Conservation (phyloP, 768 basidiomycete genomes). For the Myochromella boudieri region DNA sequence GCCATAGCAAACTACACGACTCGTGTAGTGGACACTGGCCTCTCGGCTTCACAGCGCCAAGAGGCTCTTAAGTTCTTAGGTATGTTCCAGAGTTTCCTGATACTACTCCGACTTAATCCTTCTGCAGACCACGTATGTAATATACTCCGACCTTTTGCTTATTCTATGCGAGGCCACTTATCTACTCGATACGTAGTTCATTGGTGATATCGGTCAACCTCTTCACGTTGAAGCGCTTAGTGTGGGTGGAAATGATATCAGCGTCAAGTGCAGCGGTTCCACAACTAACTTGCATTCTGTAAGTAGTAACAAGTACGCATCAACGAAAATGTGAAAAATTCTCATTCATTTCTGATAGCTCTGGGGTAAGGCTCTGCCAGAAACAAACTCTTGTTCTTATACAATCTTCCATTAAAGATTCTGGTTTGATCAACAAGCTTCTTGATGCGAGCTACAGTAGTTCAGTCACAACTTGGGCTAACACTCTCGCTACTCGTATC, state of each 20-base stretch:
- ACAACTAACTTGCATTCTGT: constrained; percentile 46
- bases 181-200: constrained; percentile 37
- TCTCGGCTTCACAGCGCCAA: constrained; percentile 41
- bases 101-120: too few species aligned
- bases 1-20: constrained; percentile 60
- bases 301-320: constrained; percentile 11
- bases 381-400: background rate
- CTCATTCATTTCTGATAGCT: constrained; percentile 19
- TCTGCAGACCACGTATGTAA: constrained; percentile 34
- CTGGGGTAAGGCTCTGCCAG: constrained; percentile 31
- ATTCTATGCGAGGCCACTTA: background rate
- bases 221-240: constrained; percentile 45
- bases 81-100: constrained; percentile 15
- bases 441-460: constrained; percentile 31
- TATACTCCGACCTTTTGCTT: too few species aligned
- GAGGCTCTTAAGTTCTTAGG: constrained; percentile 56
- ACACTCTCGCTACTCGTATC: constrained; percentile 39
- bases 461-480: constrained; percentile 39
- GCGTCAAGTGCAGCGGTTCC: constrained; percentile 36
- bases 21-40: constrained; percentile 41
- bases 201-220: constrained; percentile 51
- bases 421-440: constrained; percentile 38
- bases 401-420: constrained; percentile 24
- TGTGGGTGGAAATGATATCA: constrained; percentile 45
- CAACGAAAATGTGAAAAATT: background rate